Evolutionary conservation across 1,284 basidiomycete genomes (phyloP), one percentile per base, ranked within the genome.

Genomic region (Ganoderma sinense): DNA sequence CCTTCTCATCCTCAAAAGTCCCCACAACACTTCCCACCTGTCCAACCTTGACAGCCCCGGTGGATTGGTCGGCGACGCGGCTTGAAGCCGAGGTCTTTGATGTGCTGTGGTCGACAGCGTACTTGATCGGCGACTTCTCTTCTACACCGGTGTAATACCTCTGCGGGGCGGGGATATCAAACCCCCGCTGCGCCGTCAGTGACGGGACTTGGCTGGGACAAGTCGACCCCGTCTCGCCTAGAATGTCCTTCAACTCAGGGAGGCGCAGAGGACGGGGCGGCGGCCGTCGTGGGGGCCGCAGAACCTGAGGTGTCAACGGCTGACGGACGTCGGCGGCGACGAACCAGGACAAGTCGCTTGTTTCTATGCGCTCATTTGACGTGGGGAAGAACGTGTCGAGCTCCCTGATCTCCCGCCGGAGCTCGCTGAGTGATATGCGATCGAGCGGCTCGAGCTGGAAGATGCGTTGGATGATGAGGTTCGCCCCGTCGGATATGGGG

Each of bases 381-480:
- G 82, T 82, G 83, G 91, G 87, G 74, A 90, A 94, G 82, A 96
- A 95, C 1, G 86, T 89, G 58, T 88, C 84, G 55, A 96, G 83
- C 5, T 81, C 80, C 48, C 87, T 71, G 72, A 97, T 85, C 69
- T 87, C 87, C 62, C 79, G 72, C 48, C 92, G 87, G 5, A 97
- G 84, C 26, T 92, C 86, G 8, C 82, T 79, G 65, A 97, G 83
- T n/a, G 87, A 83, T 64, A 88, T 87, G 39, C 90, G 89, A 18
- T 79, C 74, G 61, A 84, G 67, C 61, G 90, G 86, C 73, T 89
- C 85, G 39, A 87, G 77, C 43, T 78, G 78, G 77, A 94, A 89
- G 66, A 93, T 88, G 66, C 83, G 81, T 69, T 86, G 87, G 74
- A 95, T 82, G 74, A 94, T 83, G 1, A 76, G 74, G 75, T 89